Percentiles rank a stretch among this genome's conserved stretches.
Evolutionary conservation across 2,329 filamentous ascomycete species (phyloP).

Genomic region (Paraphaeosphaeria sporulosa): DNA sequence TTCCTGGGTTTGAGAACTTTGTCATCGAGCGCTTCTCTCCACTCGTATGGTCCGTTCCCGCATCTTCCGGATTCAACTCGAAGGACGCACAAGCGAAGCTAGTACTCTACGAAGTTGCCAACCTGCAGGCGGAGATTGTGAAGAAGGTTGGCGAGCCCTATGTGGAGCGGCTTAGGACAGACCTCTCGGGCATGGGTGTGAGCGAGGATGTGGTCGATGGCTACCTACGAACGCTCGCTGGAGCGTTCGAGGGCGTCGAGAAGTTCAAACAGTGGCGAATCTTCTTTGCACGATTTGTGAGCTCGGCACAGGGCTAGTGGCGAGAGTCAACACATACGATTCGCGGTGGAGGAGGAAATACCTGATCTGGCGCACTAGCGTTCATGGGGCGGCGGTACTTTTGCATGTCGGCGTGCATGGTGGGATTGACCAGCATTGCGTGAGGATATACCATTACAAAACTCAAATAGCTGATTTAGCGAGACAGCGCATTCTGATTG

Average conservation of each 20-base stretch:
- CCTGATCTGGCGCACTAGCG: constrained; percentile 9
- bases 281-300: constrained; percentile 56
- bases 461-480: neutral
- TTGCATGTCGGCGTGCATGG: constrained; percentile 10
- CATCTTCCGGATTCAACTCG: constrained; percentile 79
- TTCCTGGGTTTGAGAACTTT: constrained; percentile 92
- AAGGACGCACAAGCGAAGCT: constrained; percentile 88
- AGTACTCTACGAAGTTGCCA: constrained; percentile 86
- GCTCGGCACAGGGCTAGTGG: constrained; percentile 29
- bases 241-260: constrained; percentile 42
- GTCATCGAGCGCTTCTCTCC: constrained; percentile 89
- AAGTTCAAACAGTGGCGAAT: constrained; percentile 55
- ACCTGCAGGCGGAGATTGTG: constrained; percentile 87
- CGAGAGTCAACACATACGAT: neutral
- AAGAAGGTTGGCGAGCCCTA: constrained; percentile 87
- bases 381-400: constrained; percentile 2
- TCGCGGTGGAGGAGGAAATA: neutral
- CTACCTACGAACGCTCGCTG: constrained; percentile 63
- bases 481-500: too few species aligned
- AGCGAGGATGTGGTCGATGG: constrained; percentile 69
- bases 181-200: constrained; percentile 72
- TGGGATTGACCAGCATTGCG: constrained; percentile 2
- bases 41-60: constrained; percentile 87
- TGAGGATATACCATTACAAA: constrained; percentile 12
- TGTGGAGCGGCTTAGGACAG: constrained; percentile 70